Evolutionary conservation across 352 stramenopile genomes (phyloP).

Genomic region (Phytophthora hybrid): DNA sequence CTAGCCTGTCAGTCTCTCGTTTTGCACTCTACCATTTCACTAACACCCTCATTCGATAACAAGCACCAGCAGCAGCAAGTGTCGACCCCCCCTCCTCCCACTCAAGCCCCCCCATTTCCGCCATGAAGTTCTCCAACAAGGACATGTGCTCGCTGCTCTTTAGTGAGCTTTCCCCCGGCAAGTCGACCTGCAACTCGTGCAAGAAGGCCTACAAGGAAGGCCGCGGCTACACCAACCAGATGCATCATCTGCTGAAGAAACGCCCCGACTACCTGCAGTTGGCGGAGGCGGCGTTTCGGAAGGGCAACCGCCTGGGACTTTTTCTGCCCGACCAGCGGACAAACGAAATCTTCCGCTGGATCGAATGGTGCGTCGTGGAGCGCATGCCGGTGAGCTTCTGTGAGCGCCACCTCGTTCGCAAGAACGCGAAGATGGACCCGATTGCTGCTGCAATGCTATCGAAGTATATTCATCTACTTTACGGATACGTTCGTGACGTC

Average conservation of each 20-base stretch:
- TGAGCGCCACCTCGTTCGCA: constrained; percentile 2
- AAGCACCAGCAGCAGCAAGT: too few species aligned
- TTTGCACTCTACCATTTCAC: too few species aligned
- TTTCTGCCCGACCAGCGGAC: constrained; percentile 7
- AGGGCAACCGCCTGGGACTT: neutral
- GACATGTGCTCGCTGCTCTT: neutral
- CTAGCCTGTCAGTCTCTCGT: neutral
- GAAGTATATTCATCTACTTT: neutral
- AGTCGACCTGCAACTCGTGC: neutral
- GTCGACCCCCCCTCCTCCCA: too few species aligned
- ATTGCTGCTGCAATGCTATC: neutral
- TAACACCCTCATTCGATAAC: too few species aligned
- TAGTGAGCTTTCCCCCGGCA: neutral
- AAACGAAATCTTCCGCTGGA: constrained; percentile 6
- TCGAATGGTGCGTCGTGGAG: constrained; percentile 8
- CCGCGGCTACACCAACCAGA: constrained; percentile 1
- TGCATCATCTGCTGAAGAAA: constrained; percentile 1
- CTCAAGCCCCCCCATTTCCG: neutral
- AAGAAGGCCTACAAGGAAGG: neutral
- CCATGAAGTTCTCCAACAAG: neutral
- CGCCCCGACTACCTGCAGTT: neutral
- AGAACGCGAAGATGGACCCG: constrained; percentile 7
- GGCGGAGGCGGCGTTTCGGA: neutral
- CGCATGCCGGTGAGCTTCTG: constrained; percentile 3
- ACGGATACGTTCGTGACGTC: constrained; percentile 4